Evolutionary conservation across 2,329 filamentous ascomycete species (phyloP).

Genomic region (Sporothrix schenckii): DNA sequence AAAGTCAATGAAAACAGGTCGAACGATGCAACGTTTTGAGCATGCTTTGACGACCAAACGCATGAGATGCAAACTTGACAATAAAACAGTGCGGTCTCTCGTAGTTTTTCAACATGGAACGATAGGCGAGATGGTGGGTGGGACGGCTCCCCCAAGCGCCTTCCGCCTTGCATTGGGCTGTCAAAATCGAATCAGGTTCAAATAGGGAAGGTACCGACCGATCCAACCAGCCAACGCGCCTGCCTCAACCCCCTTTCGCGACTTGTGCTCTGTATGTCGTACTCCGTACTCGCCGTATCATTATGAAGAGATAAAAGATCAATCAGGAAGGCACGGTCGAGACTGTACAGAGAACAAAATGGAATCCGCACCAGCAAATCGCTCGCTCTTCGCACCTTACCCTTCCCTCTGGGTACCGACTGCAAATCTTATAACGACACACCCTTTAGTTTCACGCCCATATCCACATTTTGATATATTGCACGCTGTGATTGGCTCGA

Average conservation of each 20-base stretch:
- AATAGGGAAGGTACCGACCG: constrained; percentile 10
- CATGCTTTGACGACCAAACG: not conserved
- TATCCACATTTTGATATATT: constrained; percentile 19
- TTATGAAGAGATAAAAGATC: not conserved
- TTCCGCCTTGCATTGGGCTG: constrained; percentile 15
- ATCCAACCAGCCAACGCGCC: not conserved
- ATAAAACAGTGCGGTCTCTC: not conserved
- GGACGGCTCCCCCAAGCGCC: constrained; percentile 20
- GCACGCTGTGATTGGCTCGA: constrained; percentile 27
- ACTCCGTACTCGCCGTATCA: no score
- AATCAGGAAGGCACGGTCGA: no score
- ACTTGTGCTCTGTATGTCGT: no score
- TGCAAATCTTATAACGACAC: constrained; percentile 24
- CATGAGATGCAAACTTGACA: not conserved
- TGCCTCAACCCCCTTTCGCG: not conserved
- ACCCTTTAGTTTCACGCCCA: constrained; percentile 20
- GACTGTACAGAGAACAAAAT: not conserved
- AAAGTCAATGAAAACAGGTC: not conserved
- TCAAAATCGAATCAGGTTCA: not conserved
- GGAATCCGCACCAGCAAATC: not conserved
- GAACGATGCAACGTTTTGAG: not conserved
- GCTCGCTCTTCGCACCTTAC: constrained; percentile 18
- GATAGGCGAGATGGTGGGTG: not conserved
- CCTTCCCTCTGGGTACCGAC: constrained; percentile 1
- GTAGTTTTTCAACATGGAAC: not conserved